A percentile compares a stretch with the other conserved stretches of the same genome.
Evolutionary conservation across 441 rosid genomes (phyloP).

Genomic region (Mallotus repandus): DNA sequence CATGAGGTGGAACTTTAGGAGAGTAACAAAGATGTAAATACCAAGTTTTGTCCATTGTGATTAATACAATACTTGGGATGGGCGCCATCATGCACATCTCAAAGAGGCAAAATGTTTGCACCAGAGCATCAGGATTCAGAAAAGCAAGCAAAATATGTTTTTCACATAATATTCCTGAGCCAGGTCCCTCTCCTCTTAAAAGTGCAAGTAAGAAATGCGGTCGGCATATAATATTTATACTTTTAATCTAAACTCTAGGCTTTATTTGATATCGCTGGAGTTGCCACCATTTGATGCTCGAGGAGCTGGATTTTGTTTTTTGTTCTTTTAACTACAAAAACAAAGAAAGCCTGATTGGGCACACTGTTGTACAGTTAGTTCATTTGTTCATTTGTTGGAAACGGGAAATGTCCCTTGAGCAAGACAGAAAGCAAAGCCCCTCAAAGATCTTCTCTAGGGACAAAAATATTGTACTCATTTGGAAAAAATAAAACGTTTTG

Average conservation of each 20-base stretch:
- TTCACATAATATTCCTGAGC: not conserved
- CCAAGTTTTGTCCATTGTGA: slow-evolving; percentile 43
- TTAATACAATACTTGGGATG: slow-evolving; percentile 23
- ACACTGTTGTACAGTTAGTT: slow-evolving; percentile 44
- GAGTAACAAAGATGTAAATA: slow-evolving; percentile 51
- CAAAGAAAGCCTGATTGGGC: slow-evolving; percentile 31
- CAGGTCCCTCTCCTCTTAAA: not conserved
- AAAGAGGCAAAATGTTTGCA: slow-evolving; percentile 15
- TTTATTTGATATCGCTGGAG: slow-evolving; percentile 20
- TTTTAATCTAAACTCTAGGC: slow-evolving; percentile 3
- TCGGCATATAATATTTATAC: slow-evolving; percentile 24
- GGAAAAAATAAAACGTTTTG: slow-evolving; percentile 20
- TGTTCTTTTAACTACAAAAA: slow-evolving; percentile 15
- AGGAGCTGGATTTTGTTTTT: slow-evolving; percentile 28
- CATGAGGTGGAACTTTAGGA: slow-evolving; percentile 82
- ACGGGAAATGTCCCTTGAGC: slow-evolving; percentile 31
- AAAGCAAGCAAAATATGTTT: slow-evolving; percentile 18
- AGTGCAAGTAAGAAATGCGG: slow-evolving; percentile 22
- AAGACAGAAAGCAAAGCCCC: slow-evolving; percentile 24
- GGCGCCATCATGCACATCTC: slow-evolving; percentile 22
- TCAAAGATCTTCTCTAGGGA: slow-evolving; percentile 15
- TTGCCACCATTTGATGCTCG: slow-evolving; percentile 29
- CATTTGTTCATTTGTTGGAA: slow-evolving; percentile 58
- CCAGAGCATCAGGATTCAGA: slow-evolving; percentile 13
- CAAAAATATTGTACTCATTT: slow-evolving; percentile 26